Evolutionary conservation across 2,329 filamentous ascomycete genomes (phyloP).

Genomic region (Fusarium vanettenii): DNA sequence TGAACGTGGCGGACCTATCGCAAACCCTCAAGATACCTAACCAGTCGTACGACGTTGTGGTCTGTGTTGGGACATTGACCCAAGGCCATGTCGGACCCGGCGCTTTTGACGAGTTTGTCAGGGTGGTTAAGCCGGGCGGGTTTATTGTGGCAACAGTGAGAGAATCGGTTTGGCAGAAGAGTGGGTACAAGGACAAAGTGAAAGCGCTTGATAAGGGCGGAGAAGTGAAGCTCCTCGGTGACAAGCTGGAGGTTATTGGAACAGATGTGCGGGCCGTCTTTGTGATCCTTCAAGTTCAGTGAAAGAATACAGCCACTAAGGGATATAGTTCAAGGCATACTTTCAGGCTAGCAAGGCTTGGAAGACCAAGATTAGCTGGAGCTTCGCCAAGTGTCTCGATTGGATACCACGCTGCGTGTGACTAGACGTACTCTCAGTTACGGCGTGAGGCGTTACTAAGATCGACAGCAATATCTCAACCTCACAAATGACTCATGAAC

Average conservation of each 20-base stretch:
- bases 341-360: no score
- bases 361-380: no score
- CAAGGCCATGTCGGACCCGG: conserved; percentile 61
- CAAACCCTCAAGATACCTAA: conserved; percentile 50
- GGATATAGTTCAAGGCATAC: no score
- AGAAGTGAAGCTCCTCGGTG: conserved; percentile 2
- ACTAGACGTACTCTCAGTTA: no score
- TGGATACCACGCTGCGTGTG: no score
- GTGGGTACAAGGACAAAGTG: conserved; percentile 57
- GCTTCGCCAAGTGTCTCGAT: no score
- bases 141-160: conserved; percentile 60
- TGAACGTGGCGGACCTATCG: conserved; percentile 57
- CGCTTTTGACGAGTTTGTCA: conserved; percentile 58
- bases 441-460: no score
- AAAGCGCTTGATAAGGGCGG: conserved; percentile 35
- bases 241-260: conserved; percentile 3
- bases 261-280: conserved; percentile 22
- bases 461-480: no score
- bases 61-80: conserved; percentile 64
- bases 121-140: conserved; percentile 56
- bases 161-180: conserved; percentile 58
- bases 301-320: no score
- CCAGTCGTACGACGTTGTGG: conserved; percentile 58
- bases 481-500: no score
- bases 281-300: conserved; percentile 5